Evolutionary conservation across 1,284 basidiomycete species (phyloP), one percentile per base, ranked within the genome.

Genomic region (Pseudozyma sp.): DNA sequence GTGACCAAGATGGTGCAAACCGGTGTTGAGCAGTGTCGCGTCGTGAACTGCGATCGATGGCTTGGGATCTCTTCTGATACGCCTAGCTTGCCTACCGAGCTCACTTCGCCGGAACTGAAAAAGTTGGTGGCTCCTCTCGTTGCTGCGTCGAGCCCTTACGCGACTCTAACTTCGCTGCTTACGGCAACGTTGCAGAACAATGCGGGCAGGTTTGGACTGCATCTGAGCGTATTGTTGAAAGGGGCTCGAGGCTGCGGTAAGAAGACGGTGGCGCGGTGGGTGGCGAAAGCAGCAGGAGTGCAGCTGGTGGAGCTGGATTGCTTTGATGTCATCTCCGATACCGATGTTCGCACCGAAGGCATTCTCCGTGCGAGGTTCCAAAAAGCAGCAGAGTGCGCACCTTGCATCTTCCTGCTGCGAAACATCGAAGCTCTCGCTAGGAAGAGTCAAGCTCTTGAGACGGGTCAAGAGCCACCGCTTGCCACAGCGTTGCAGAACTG

Each of bases 231-330:
- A 3, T 86, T 95, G 1, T 85, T 96, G 44, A 91, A 91, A 70
- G 94, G 94, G 1, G 87, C 90, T 0, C 86, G 90, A 49, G 93
- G 93, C 1, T 86, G 87, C 2, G 93, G 94, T 1, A 95, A 95
- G 85, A 89, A 89, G 62, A 91, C 90, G 0, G 61, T 88, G 10
- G 85, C 87, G 0, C 85, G 85, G 12, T 88, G 87, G 85, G 90
- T 92, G 2, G 90, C 92, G 3, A 87, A 89, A 50, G 81, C 85
- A 5, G 85, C 92, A 2, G 93, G 92, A 8, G 88, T 95, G 62
- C 93, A 95, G 85, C 67, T 95, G 0, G 87, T 94, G 12, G 92
- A 95, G 93, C 87, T 96, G 47, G 91, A 96, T 74, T 95, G 93
- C 83, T 97, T 91, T 81, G 90, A 93, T 63, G 83, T 96, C 13